Evolutionary conservation across 352 stramenopile species (phyloP), one percentile per base, ranked within the genome.

Genomic region (Thalassiosira hispida): DNA sequence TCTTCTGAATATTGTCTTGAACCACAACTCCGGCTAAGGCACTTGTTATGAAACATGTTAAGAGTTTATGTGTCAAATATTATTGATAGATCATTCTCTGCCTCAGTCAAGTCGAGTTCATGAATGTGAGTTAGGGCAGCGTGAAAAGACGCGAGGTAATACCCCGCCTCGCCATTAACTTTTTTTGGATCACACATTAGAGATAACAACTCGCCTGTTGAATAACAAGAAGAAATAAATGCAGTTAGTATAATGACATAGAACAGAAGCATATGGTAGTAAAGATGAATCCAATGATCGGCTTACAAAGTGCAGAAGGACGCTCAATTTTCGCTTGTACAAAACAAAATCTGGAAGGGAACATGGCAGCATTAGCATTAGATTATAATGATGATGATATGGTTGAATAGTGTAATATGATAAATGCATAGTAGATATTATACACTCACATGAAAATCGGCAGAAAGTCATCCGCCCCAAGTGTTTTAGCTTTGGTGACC

Each of bases 361-460:
- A n/a, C n/a, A n/a, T n/a, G n/a, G n/a, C n/a, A n/a, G n/a, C n/a
- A n/a, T n/a, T n/a, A n/a, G n/a, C n/a, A n/a, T n/a, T n/a, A n/a
- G n/a, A n/a, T n/a, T n/a, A n/a, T n/a, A n/a, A n/a, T n/a, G n/a
- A n/a, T n/a, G n/a, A n/a, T n/a, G n/a, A n/a, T n/a, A n/a, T n/a
- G n/a, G n/a, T n/a, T n/a, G n/a, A n/a, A n/a, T n/a, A n/a, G n/a
- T n/a, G n/a, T n/a, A n/a, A n/a, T n/a, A n/a, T n/a, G n/a, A n/a
- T n/a, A n/a, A n/a, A n/a, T n/a, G n/a, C n/a, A n/a, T n/a, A n/a
- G n/a, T n/a, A n/a, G n/a, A n/a, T n/a, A n/a, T n/a, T n/a, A n/a
- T n/a, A n/a, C n/a, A n/a, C n/a, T n/a, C n/a, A n/a, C 22, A 94
- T 91, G 35, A 94, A 92, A 52, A 92, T 91, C 0, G 88, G 88